These are phyloP conservation scores for Debaryomyces sp. DNA, from an alignment of 1,139 yeast genomes.

Conservation along the genomic window DNA sequence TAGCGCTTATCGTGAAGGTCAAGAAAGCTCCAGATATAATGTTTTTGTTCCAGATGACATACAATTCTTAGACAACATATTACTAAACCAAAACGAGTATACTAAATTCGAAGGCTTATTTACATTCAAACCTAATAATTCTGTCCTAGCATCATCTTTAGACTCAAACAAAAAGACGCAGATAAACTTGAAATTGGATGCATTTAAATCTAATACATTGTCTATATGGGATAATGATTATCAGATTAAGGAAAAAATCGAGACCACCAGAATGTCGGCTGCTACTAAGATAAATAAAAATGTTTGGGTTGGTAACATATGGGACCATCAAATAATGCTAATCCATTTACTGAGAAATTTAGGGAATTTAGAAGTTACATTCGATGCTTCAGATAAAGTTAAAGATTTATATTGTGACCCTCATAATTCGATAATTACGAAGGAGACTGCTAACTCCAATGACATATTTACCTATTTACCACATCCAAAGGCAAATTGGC, in stretches of 20 bases:
- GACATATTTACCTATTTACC: constrained; percentile 30
- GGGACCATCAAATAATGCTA: constrained; percentile 47
- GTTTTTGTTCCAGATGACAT: constrained; percentile 16
- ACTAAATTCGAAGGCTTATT: constrained; percentile 1
- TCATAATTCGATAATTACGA: constrained; percentile 49
- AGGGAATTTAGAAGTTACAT: constrained; percentile 10
- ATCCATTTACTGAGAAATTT: constrained; percentile 20
- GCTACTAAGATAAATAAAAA: constrained; percentile 61
- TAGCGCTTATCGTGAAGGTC: constrained; percentile 24
- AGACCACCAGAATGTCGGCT: constrained; percentile 80
- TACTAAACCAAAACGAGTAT: neutral
- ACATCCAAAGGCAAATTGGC: constrained; percentile 42
- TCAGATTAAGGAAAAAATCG: constrained; percentile 73
- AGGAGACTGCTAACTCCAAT: constrained; percentile 17
- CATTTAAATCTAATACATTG: constrained; percentile 31
- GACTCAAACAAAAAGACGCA: constrained; percentile 22
- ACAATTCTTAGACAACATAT: neutral
- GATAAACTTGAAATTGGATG: constrained; percentile 15
- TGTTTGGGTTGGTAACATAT: constrained; percentile 81
- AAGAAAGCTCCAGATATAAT: constrained; percentile 14
- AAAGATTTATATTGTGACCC: constrained; percentile 53
- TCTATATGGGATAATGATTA: constrained; percentile 72
- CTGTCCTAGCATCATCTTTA: constrained; percentile 2
- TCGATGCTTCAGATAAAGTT: constrained; percentile 12
- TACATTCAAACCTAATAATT: constrained; percentile 7